Evolutionary conservation across 768 basidiomycete genomes (phyloP), one percentile per base, ranked within the genome.

Genomic region (Amanita fuliginea): DNA sequence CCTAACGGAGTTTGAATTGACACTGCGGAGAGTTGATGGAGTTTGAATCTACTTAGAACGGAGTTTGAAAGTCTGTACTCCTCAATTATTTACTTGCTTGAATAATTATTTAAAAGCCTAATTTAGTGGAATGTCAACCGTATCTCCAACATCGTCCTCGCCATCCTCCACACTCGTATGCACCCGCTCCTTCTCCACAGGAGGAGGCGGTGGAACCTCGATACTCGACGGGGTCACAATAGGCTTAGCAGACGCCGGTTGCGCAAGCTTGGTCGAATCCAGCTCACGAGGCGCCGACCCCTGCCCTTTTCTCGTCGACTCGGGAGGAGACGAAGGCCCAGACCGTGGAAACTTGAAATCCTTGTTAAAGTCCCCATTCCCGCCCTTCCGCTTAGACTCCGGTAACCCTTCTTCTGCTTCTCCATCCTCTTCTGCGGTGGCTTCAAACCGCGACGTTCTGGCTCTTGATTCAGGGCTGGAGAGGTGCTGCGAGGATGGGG

Each of bases 181-280:
- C 46, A 67, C 60, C 30, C 64, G 67, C 62, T 88, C 83, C 65
- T 90, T 87, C 60, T 85, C 82, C 11, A 86, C 73, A 0, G 83
- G 84, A 21, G 86, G 85, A 3, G 87, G 87, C 0, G 86, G 81
- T 3, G 85, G 86, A 5, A 89, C 81, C 59, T 89, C 85, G 10
- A 85, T 81, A 46, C 69, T 80, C 19, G 78, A 73, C 2, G 82
- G 80, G 16, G 77, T 72, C 19, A 82, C 67, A 3, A 80, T 65
- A 28, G n/a, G 3, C 44, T 52, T 24, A 48, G 44, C 22, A 41
- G 26, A 19, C 13, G 43, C 49, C 8, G 36, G 42, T 18, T 53
- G 49, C 11, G 46, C 37, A 36, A 24, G 26, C 49, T 39, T 40
- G 47, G 53, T 22, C 35, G 40, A 49, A 44, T 50, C 39, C 54